Evolutionary conservation across 345 rosid genomes (phyloP), one percentile per base, ranked within the genome.

Genomic region (Populus nigra): DNA sequence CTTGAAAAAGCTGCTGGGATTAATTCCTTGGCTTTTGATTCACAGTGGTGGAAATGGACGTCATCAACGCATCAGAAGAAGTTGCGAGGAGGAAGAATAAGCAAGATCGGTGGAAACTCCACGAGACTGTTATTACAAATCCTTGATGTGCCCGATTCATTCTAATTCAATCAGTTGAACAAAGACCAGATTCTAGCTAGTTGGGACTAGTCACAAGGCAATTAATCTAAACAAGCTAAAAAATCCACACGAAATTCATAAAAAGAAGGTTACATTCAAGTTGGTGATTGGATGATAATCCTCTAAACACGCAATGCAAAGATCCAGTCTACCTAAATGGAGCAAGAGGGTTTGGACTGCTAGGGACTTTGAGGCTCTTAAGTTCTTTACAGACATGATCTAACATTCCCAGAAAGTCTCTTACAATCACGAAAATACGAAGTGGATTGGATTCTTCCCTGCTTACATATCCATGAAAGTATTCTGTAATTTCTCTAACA

Each of bases 381-480:
- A 96, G 87, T 77, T 92, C 98, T 82, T 89, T 96, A 76, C 98
- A 93, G 7, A 93, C 94, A 83, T 91, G 91, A 86, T 92, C 99
- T 82, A 96, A 73, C 98, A 92, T 92, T 65, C 98, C 97, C 77
- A 96, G 78, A 80, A 96, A 96, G 75, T 96, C 99, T 77, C 99
- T 96, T 23, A 93, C 99, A 74, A 96, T 96, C 90, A 96, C 97
- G 73, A 96, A 93, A 33, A 96, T 96, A 76, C 93, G 80, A 8
- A 96, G 89, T 16, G 97, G 98, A 68, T 90, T 96, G 68, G 90
- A 85, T 75, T 96, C 99, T 66, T 94, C 94, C 83, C 92, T 95
- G 87, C 89, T 89, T 80, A 86, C 89, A 75, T 92, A 84, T 68
- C 99, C 99, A 74, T 96, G 99, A 69, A 96, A 96, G 74, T 96